Percentiles rank a stretch among this genome's conserved stretches.
phyloP scores from a whole-genome alignment of 2,329 filamentous ascomycete species.

The Colletotrichum costaricense region DNA sequence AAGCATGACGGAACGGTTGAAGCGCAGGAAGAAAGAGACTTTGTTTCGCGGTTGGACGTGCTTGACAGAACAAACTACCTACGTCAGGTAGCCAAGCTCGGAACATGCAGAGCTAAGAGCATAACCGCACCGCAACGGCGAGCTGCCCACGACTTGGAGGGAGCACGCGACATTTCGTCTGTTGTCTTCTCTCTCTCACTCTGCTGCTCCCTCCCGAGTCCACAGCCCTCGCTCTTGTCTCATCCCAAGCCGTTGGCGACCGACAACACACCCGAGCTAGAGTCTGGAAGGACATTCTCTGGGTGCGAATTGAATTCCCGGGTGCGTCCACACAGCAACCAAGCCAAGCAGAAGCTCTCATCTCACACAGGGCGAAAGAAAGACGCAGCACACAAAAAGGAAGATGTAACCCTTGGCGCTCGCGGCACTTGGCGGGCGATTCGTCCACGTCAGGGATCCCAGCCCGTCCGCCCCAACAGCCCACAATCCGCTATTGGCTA shows the following conservation, averaged over 20 bases:
- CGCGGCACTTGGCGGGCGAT: constrained; percentile 31
- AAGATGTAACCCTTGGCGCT: constrained; percentile 24
- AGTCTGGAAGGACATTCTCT: neutral
- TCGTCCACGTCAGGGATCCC: constrained; percentile 33
- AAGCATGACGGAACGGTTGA: constrained; percentile 5
- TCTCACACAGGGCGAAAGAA: neutral
- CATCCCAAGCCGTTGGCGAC: constrained; percentile 1
- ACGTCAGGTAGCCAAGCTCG: constrained; percentile 8
- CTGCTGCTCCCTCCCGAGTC: neutral
- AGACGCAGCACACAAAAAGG: neutral
- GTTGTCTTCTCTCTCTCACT: neutral
- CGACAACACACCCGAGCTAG: constrained; percentile 1
- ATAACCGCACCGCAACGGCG: constrained; percentile 4
- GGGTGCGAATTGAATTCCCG: neutral
- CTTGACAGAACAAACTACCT: constrained; percentile 1
- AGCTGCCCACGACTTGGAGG: constrained; percentile 10
- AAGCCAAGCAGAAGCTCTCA: neutral
- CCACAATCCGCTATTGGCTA: constrained; percentile 13
- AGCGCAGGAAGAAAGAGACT: neutral
- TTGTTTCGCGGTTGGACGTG: constrained; percentile 9
- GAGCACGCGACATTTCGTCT: constrained; percentile 31
- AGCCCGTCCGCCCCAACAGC: neutral
- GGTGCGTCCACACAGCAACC: neutral
- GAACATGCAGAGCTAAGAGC: neutral
- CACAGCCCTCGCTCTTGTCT: neutral